These are phyloP conservation scores for Punctularia strigosozonata DNA, from an alignment of 768 basidiomycete genomes.

Conservation along the genomic window DNA sequence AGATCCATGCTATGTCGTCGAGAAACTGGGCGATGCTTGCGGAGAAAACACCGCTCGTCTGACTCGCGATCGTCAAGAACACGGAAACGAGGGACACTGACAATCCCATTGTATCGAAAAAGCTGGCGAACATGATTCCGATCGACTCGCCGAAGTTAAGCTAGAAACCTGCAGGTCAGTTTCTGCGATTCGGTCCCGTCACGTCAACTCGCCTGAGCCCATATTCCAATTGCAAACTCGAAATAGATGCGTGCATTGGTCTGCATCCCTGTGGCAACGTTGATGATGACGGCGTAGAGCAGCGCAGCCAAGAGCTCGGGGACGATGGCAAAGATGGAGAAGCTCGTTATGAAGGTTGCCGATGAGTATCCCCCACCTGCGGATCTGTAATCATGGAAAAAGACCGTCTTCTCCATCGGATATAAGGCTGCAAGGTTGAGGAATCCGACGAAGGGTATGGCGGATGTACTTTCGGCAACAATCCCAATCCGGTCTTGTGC, in stretches of 20 bases:
- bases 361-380: slow-evolving; percentile 24
- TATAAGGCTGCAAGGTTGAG: slow-evolving; percentile 22
- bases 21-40: not conserved
- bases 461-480: slow-evolving; percentile 14
- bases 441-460: slow-evolving; percentile 24
- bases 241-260: slow-evolving; percentile 8
- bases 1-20: not conserved
- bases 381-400: slow-evolving; percentile 28
- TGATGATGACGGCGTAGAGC: slow-evolving; percentile 8
- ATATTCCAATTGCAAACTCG: slow-evolving; percentile 5
- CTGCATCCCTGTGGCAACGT: slow-evolving; percentile 7
- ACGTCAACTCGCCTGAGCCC: no score
- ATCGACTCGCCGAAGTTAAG: slow-evolving; percentile 10
- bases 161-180: no score
- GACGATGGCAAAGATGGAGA: slow-evolving; percentile 12
- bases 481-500: slow-evolving; percentile 30
- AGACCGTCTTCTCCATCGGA: slow-evolving; percentile 29
- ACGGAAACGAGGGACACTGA: not conserved
- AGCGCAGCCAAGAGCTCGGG: slow-evolving; percentile 12
- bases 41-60: not conserved
- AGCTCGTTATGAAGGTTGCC: slow-evolving; percentile 21
- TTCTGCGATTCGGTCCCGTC: no score
- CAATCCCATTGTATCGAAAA: not conserved
- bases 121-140: slow-evolving; percentile 2
- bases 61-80: not conserved